Evolutionary conservation across 148 eudicot species (phyloP).

Genomic region (Chenopodium album): DNA sequence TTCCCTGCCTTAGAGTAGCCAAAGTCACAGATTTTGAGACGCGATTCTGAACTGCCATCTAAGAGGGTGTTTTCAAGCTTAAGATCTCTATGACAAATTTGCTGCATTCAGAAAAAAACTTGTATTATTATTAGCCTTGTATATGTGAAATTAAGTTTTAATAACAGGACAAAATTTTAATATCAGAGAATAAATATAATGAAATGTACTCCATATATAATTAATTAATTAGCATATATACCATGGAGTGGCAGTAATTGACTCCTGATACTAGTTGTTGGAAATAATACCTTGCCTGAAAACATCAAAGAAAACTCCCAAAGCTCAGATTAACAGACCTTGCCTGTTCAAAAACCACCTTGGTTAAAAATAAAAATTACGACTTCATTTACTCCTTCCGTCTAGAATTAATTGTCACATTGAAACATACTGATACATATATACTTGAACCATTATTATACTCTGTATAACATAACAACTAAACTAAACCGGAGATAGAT

Average conservation of each 20-base stretch:
- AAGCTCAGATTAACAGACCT: not conserved
- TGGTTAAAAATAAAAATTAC: not conserved
- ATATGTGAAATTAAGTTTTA: not conserved
- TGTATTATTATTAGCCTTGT: not conserved
- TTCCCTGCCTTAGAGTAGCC: constrained; percentile 65
- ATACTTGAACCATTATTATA: no score
- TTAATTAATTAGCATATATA: constrained; percentile 15
- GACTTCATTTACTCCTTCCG: not conserved
- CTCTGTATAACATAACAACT: no score
- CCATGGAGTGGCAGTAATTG: constrained; percentile 80
- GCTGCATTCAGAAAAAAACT: constrained; percentile 36
- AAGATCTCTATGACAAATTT: constrained; percentile 82
- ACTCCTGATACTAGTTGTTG: constrained; percentile 81
- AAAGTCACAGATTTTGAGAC: constrained; percentile 77
- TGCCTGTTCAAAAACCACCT: not conserved
- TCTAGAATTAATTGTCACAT: not conserved
- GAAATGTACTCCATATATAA: not conserved
- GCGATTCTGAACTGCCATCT: constrained; percentile 55
- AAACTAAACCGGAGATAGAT: no score
- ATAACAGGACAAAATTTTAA: not conserved
- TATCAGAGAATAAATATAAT: not conserved
- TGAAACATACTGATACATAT: no score
- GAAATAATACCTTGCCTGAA: constrained; percentile 70
- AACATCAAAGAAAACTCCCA: not conserved
- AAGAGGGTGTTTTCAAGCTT: constrained; percentile 82